Percentiles rank a stretch among this genome's conserved stretches.
phyloP scores from a whole-genome alignment of 345 rosid genomes.

The Durio zibethinus region DNA sequence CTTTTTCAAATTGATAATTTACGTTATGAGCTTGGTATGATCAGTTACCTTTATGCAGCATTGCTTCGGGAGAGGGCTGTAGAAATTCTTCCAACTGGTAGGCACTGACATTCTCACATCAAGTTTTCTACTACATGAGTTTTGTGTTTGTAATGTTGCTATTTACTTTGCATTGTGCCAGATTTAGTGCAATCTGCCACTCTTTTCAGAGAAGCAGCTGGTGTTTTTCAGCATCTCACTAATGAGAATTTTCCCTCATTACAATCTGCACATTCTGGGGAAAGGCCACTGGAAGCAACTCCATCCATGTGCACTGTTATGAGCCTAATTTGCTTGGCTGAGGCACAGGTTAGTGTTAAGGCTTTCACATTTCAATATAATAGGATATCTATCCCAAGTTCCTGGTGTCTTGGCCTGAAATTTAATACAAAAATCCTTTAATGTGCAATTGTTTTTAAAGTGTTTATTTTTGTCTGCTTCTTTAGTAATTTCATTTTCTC shows the following conservation, averaged over 20 bases:
- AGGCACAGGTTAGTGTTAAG: slow-evolving; percentile 62
- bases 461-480: neutral
- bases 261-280: slow-evolving; percentile 33
- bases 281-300: slow-evolving; percentile 62
- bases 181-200: slow-evolving; percentile 57
- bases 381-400: neutral
- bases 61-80: slow-evolving; percentile 66
- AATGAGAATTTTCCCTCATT: slow-evolving; percentile 50
- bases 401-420: neutral
- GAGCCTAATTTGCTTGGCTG: slow-evolving; percentile 75
- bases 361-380: neutral
- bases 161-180: slow-evolving; percentile 20
- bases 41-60: slow-evolving; percentile 51
- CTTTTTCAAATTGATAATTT: slow-evolving; percentile 54
- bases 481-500: neutral
- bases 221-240: slow-evolving; percentile 61
- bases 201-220: slow-evolving; percentile 75
- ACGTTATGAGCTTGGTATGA: slow-evolving; percentile 65
- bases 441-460: neutral
- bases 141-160: neutral
- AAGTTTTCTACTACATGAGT: neutral
- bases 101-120: neutral
- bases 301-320: slow-evolving; percentile 45
- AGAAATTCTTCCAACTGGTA: slow-evolving; percentile 57
- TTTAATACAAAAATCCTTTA: neutral